These are phyloP conservation scores for Colletotrichum orchidophilum DNA, from an alignment of 2,329 filamentous ascomycete species.

Conservation along the genomic window DNA sequence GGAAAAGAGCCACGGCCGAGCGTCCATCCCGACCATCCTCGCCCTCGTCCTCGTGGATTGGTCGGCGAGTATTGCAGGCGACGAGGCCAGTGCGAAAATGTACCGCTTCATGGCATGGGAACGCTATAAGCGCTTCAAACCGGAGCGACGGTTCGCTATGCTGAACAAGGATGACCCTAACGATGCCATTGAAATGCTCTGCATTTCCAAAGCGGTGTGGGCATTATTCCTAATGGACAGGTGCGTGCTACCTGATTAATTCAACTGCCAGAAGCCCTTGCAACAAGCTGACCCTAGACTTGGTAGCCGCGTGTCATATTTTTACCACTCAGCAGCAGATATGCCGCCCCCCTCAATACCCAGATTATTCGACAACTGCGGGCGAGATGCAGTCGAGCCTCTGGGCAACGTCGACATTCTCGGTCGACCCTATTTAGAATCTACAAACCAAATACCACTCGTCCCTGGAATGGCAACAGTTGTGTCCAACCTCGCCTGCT, in stretches of 20 bases:
- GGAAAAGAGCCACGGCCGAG: conserved; percentile 28
- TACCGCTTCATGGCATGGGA: conserved; percentile 32
- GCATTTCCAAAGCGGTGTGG: conserved; percentile 21
- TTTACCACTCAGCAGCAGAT: conserved; percentile 10
- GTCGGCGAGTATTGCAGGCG: conserved; percentile 22
- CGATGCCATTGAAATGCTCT: conserved; percentile 4
- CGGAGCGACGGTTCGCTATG: conserved; percentile 9
- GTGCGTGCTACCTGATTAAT: not conserved
- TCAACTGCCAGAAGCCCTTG: not conserved
- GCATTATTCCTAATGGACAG: conserved; percentile 29
- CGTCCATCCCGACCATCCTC: conserved; percentile 21
- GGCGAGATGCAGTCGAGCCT: conserved; percentile 1
- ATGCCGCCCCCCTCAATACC: conserved; percentile 26
- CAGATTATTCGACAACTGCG: conserved; percentile 14
- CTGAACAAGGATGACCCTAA: conserved; percentile 2
- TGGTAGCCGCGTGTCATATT: conserved; percentile 25
- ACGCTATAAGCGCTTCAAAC: conserved; percentile 26
- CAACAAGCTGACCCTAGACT: too few relatives aligned
- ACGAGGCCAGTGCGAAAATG: conserved; percentile 26
- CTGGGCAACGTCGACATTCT: conserved; percentile 27
- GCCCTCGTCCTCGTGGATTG: conserved; percentile 21
- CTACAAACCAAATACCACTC: not conserved
- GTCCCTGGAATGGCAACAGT: conserved; percentile 17
- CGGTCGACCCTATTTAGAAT: not conserved
- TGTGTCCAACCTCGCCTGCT: conserved; percentile 2